A percentile compares a stretch with the other conserved stretches of the same genome.
Evolutionary conservation across 192 early-diverging fungal genomes (phyloP).

Genomic region (Spizellomyces sp.): DNA sequence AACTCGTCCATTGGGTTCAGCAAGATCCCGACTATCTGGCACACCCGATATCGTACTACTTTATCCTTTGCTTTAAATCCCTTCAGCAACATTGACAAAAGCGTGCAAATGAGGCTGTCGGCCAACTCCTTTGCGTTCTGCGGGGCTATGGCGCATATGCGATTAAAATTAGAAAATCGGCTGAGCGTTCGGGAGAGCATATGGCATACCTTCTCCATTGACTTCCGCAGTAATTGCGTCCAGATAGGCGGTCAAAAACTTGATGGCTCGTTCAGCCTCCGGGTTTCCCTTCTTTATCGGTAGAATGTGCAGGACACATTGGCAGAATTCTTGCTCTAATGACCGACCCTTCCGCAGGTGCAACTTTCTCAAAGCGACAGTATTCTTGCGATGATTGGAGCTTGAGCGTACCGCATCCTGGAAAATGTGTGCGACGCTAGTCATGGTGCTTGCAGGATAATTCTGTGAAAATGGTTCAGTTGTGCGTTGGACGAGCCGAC

Average conservation of each 20-base stretch:
- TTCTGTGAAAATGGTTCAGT: no score
- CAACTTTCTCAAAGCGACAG: conserved; percentile 73
- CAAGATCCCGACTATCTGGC: conserved; percentile 74
- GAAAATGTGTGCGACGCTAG: conserved; percentile 66
- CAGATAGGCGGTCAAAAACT: conserved; percentile 75
- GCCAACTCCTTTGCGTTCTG: background rate
- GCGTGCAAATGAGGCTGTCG: conserved; percentile 55
- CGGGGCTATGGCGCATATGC: background rate
- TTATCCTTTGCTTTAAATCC: conserved; percentile 84
- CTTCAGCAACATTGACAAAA: conserved; percentile 70
- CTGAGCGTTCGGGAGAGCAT: conserved; percentile 35
- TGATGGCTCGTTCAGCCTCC: conserved; percentile 69
- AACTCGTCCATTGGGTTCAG: conserved; percentile 75
- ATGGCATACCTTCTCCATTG: conserved; percentile 53
- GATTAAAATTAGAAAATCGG: background rate
- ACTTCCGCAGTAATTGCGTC: conserved; percentile 55
- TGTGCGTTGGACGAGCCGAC: no score
- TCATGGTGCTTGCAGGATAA: background rate
- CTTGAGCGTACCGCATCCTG: conserved; percentile 71
- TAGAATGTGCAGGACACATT: conserved; percentile 78
- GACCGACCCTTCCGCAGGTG: conserved; percentile 53
- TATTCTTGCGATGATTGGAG: conserved; percentile 70
- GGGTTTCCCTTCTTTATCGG: conserved; percentile 74
- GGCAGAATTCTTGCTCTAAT: conserved; percentile 76
- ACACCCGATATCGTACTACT: conserved; percentile 71